Percentiles rank a stretch among this genome's conserved stretches.
These are phyloP conservation scores for Bolboschoenoplectus hybrid DNA, from an alignment of 202 grass and related monocot species.

Conservation along the genomic window DNA sequence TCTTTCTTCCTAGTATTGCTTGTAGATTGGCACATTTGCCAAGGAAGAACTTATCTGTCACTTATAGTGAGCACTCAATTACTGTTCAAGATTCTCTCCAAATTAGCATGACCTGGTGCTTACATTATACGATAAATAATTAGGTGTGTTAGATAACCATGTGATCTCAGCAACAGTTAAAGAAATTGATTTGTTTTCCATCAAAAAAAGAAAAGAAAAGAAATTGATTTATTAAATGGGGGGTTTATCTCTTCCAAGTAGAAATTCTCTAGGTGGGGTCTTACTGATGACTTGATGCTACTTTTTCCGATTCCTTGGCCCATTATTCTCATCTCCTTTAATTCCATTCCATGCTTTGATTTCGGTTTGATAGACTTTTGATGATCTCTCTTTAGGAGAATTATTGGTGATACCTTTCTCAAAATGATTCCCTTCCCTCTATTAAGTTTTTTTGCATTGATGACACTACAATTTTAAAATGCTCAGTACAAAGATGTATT, in stretches of 20 bases:
- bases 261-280: constrained; percentile 24
- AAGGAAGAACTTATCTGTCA: not conserved
- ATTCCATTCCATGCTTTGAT: constrained; percentile 31
- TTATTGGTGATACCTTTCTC: constrained; percentile 36
- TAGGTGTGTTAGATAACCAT: constrained; percentile 30
- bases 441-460: not conserved
- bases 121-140: constrained; percentile 24
- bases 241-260: constrained; percentile 6
- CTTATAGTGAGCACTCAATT: constrained; percentile 4
- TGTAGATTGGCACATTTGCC: not conserved
- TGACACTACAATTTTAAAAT: not conserved
- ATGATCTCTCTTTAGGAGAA: constrained; percentile 34
- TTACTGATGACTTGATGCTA: constrained; percentile 20
- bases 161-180: constrained; percentile 18
- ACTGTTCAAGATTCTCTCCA: constrained; percentile 19
- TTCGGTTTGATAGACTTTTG: constrained; percentile 36
- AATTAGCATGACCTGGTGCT: constrained; percentile 19
- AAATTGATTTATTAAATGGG: not conserved
- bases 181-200: not conserved
- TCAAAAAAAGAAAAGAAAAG: too few species aligned
- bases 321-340: constrained; percentile 40
- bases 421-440: not conserved
- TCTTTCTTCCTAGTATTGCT: not conserved
- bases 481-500: not conserved
- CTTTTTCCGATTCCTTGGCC: constrained; percentile 39